Base-by-base conservation (phyloP, 768 basidiomycete genomes). In the Mycena rosella region DNA sequence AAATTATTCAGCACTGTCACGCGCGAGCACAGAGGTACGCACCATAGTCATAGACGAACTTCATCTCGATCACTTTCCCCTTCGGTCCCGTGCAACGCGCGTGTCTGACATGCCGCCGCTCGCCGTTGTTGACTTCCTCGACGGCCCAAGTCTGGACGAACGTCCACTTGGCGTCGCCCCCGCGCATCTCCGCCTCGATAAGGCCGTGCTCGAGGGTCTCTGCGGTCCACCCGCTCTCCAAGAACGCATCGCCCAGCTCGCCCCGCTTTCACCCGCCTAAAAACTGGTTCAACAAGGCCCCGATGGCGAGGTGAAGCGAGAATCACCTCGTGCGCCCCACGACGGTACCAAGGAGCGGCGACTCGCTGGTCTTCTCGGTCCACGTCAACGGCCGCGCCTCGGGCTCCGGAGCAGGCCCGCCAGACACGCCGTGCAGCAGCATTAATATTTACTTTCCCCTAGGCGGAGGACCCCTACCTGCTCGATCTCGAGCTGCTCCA, bases 1-100 rank as follows among this genome's bases (percentile, higher is more conserved):
- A n/a, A n/a, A n/a, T n/a, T n/a, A n/a, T n/a, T n/a, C n/a, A n/a
- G n/a, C n/a, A n/a, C n/a, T n/a, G n/a, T n/a, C n/a, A n/a, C n/a
- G n/a, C n/a, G n/a, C n/a, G n/a, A n/a, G n/a, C n/a, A n/a, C n/a
- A n/a, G n/a, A n/a, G n/a, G 32, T 11, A 34, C 32, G 32, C 38
- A 92, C 91, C 65, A 67, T 92, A 92, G 72, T 92, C 89, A 66
- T 92, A 93, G 18, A 90, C 81, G 36, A 92, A 73, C 48, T 83
- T 86, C 14, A 83, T 81, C 59, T 86, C 79, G 49, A 92, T 86
- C 26, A 85, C 84, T 69, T 89, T 83, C 14, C 81, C 86, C 34
- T 80, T 73, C 3, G 89, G 84, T 1, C 90, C 90, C 14, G 85
- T 87, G 76, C 92, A 92, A 68, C 84, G 82, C 65, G 90, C 78